A percentile compares a stretch with the other conserved stretches of the same genome.
These are phyloP conservation scores for Neofusicoccum ribis DNA, from an alignment of 2,329 filamentous ascomycete species.

Conservation along the genomic window DNA sequence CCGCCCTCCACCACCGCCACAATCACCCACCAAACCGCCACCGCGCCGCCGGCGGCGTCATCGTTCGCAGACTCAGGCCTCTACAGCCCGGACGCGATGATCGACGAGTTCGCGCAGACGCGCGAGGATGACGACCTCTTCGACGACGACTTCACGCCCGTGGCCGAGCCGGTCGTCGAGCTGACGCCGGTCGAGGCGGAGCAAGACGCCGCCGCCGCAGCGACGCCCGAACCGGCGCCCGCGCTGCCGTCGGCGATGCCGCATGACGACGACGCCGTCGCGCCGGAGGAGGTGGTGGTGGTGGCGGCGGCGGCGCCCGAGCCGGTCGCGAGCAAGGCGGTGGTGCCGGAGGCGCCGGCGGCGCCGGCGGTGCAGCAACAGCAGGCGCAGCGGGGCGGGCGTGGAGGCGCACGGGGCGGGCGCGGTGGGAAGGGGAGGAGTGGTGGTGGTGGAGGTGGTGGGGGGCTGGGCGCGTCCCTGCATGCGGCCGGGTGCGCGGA, in stretches of 20 bases:
- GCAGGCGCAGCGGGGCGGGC: constrained; percentile 23
- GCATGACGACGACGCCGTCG: not conserved
- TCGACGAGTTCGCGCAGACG: constrained; percentile 51
- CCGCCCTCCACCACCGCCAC: not conserved
- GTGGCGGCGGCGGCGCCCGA: no score
- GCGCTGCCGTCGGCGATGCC: not conserved
- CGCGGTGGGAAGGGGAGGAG: constrained; percentile 22
- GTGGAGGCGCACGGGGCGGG: constrained; percentile 19
- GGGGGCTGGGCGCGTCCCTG: no score
- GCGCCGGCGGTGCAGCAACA: not conserved
- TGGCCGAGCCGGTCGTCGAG: constrained; percentile 44
- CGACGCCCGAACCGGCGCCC: no score
- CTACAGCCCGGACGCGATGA: constrained; percentile 19
- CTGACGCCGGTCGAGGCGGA: constrained; percentile 21
- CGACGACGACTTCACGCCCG: constrained; percentile 52
- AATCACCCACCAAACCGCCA: not conserved
- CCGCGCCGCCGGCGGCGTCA: not conserved
- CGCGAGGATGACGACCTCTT: constrained; percentile 53
- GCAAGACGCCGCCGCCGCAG: no score
- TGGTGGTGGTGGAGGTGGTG: no score
- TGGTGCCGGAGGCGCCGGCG: not conserved
- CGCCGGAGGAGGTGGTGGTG: not conserved
- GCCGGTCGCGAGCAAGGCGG: not conserved
- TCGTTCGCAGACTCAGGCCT: not conserved
- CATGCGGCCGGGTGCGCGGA: no score